phyloP scores from a whole-genome alignment of 1,284 basidiomycete species.

The Earliella scabrosa region DNA sequence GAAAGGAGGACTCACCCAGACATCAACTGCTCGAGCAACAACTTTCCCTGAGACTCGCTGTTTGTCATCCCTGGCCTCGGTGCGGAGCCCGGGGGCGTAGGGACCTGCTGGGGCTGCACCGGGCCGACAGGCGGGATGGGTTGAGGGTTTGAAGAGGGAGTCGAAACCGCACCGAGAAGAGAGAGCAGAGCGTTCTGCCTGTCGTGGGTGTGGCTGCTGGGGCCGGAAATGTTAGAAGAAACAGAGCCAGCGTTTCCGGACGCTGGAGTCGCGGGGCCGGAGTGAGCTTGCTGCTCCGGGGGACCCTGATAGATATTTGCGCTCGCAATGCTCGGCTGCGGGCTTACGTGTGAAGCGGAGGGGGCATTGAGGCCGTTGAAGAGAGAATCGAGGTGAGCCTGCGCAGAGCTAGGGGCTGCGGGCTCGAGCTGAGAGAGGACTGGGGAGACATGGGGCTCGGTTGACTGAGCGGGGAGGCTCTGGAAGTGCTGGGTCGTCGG shows the following conservation, averaged over 20 bases:
- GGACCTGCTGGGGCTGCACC: conserved; percentile 57
- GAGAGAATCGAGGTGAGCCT: conserved; percentile 59
- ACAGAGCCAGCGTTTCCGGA: conserved; percentile 55
- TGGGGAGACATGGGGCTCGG: conserved; percentile 40
- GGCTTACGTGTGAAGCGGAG: conserved; percentile 37
- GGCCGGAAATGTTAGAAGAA: conserved; percentile 44
- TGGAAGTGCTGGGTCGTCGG: conserved; percentile 43
- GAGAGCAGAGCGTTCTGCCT: conserved; percentile 76
- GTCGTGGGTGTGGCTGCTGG: conserved; percentile 53
- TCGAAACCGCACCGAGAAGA: conserved; percentile 53
- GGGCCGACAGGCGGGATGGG: conserved; percentile 34
- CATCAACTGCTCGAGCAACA: conserved; percentile 79
- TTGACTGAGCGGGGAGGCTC: conserved; percentile 28
- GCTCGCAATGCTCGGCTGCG: conserved; percentile 37
- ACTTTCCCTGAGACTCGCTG: conserved; percentile 70
- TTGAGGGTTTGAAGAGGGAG: conserved; percentile 44
- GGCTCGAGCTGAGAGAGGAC: conserved; percentile 39
- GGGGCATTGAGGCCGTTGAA: conserved; percentile 54
- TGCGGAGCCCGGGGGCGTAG: conserved; percentile 69
- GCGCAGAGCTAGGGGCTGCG: conserved; percentile 39
- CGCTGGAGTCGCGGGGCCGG: conserved; percentile 58
- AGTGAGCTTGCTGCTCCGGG: conserved; percentile 42
- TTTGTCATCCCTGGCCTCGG: conserved; percentile 55
- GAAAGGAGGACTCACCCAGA: conserved; percentile 58
- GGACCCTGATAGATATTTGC: conserved; percentile 40